Evolutionary conservation across 495 filamentous ascomycete species (phyloP), one percentile per base, ranked within the genome.

Genomic region (Polyplosphaeria fusca): DNA sequence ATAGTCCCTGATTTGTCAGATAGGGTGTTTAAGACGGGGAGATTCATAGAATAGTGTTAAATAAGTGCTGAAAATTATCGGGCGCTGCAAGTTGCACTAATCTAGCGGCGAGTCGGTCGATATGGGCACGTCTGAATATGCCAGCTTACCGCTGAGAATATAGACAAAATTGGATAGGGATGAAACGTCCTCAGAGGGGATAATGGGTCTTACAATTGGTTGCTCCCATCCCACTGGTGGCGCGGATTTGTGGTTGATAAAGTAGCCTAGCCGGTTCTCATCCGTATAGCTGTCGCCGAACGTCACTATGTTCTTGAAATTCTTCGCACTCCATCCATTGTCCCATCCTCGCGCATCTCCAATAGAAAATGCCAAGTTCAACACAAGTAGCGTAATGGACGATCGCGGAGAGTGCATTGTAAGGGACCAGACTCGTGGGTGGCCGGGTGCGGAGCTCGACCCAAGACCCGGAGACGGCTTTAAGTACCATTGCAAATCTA

Each of bases 201-300:
- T n/a, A n/a, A n/a, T n/a, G n/a, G n/a, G n/a, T n/a, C n/a, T n/a
- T 72, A 78, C 76, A 18, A 68, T 65, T 20, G 75, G 73, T 30
- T 74, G 64, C 9, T 71, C 66, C 67, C 70, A 74, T 23, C 87
- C 87, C 3, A 78, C 68, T 7, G 86, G 85, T 5, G 87, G 86
- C 0, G 80, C 73, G 1, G 69, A 63, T 61, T 81, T 77, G 58
- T 86, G 70, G 47, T 53, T 68, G 60, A 74, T 68, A 63, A 88
- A 84, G 60, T 87, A 87, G 1, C 63, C 55, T 18, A 86, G 63
- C 2, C 87, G 80, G 4, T 75, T 77, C 58, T 89, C 85, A 67
- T 89, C 87, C 0, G 84, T 86, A 65, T 84, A 89, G 71, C 86
- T 88, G 68, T 88, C 85, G 26, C 86, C 86, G 65, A 89, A 89